Conservation (phyloP, 2,329 filamentous ascomycete genomes). For the Aspergillus japonicus region DNA sequence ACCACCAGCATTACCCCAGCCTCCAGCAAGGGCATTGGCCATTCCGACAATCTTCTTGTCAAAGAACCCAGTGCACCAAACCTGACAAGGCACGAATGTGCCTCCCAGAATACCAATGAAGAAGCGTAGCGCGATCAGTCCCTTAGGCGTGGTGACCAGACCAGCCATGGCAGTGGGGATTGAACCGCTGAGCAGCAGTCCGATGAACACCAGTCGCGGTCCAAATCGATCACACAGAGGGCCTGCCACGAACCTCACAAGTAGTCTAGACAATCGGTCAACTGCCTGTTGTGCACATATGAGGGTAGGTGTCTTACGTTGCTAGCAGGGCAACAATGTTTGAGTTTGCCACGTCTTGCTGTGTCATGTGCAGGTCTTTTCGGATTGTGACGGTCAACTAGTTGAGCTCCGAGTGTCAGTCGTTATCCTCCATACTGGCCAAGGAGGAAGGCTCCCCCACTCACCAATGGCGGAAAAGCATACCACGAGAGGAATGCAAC, state of each 20-base stretch:
- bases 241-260: slow-evolving; percentile 75
- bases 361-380: slow-evolving; percentile 69
- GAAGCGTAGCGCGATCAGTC: slow-evolving; percentile 45
- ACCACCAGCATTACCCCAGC: slow-evolving; percentile 83
- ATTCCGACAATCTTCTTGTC: slow-evolving; percentile 90
- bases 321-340: slow-evolving; percentile 80
- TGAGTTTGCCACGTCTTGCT: slow-evolving; percentile 76
- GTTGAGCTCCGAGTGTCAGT: slow-evolving; percentile 18
- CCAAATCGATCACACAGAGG: slow-evolving; percentile 84
- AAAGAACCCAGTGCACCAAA: slow-evolving; percentile 90
- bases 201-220: slow-evolving; percentile 75
- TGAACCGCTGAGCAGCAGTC: slow-evolving; percentile 71
- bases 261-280: slow-evolving; percentile 48
- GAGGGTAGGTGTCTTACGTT: slow-evolving; percentile 49
- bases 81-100: slow-evolving; percentile 64
- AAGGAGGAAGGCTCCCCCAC: slow-evolving; percentile 25
- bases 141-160: slow-evolving; percentile 65
- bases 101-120: slow-evolving; percentile 47
- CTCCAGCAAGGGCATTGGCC: slow-evolving; percentile 80
- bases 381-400: slow-evolving; percentile 74
- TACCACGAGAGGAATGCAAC: slow-evolving; percentile 89
- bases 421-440: neutral
- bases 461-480: slow-evolving; percentile 80
- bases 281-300: neutral
- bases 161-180: slow-evolving; percentile 82